phyloP scores from a whole-genome alignment of 257 asterid species.

The Rubia yunnanensis region DNA sequence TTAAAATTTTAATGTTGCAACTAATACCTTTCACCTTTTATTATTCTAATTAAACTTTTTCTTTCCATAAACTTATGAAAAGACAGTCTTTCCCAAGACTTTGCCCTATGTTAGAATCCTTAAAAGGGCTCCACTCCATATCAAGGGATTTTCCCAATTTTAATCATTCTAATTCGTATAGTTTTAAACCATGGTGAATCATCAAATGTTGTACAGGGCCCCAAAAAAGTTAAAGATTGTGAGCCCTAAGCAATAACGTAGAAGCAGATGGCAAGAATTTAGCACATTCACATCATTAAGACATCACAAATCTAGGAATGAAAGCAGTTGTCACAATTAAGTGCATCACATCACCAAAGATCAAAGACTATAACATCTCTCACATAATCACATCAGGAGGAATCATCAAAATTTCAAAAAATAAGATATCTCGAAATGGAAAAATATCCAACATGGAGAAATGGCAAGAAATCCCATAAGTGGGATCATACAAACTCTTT shows the following conservation, averaged over 20 bases:
- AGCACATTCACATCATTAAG: neutral
- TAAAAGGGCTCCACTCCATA: neutral
- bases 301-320: neutral
- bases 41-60: too few relatives aligned
- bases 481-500: constrained; percentile 63
- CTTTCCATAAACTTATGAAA: too few relatives aligned
- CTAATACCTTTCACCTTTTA: too few relatives aligned
- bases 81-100: too few relatives aligned
- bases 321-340: neutral
- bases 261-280: neutral
- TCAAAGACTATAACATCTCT: neutral
- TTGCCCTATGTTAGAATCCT: neutral
- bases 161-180: too few relatives aligned
- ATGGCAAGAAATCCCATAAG: constrained; percentile 78
- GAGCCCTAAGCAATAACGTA: neutral
- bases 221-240: too few relatives aligned
- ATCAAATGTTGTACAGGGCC: neutral
- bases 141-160: neutral
- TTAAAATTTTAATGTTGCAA: too few relatives aligned
- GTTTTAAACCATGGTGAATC: neutral
- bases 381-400: neutral
- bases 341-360: too few relatives aligned
- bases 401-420: neutral
- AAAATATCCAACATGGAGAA: constrained; percentile 56
- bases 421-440: neutral